These are phyloP conservation scores for Serendipita sp. DNA, from an alignment of 768 basidiomycete genomes.

Conservation along the genomic window DNA sequence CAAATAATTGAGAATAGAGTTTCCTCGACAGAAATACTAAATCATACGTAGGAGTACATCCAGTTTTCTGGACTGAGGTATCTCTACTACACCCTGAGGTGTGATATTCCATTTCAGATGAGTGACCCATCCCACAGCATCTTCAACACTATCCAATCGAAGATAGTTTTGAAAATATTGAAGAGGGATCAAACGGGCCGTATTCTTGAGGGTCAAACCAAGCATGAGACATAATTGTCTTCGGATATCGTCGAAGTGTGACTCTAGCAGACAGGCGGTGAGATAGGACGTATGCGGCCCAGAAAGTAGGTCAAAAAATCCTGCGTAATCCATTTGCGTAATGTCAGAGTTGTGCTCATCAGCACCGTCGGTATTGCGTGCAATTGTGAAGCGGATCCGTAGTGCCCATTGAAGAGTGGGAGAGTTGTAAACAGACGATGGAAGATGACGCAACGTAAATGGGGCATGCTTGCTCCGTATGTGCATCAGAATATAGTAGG, in stretches of 20 bases:
- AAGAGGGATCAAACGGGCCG: background rate
- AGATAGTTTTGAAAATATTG: background rate
- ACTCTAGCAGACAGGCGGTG: slow-evolving; percentile 74
- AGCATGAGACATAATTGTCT: slow-evolving; percentile 7
- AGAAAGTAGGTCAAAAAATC: slow-evolving; percentile 46
- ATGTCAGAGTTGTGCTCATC: slow-evolving; percentile 18
- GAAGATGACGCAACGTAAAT: slow-evolving; percentile 40
- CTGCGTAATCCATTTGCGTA: slow-evolving; percentile 50
- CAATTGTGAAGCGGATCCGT: slow-evolving; percentile 35
- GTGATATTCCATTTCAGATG: slow-evolving; percentile 1
- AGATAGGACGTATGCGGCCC: slow-evolving; percentile 64
- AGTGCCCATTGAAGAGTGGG: slow-evolving; percentile 74
- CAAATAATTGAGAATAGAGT: background rate
- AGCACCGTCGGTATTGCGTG: slow-evolving; percentile 15
- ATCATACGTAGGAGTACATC: background rate
- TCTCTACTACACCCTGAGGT: background rate
- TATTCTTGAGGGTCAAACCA: background rate
- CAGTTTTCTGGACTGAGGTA: background rate
- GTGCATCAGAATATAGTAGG: slow-evolving; percentile 86
- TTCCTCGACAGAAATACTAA: background rate
- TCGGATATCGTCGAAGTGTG: slow-evolving; percentile 51
- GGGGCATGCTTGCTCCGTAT: slow-evolving; percentile 72
- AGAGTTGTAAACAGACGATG: slow-evolving; percentile 45
- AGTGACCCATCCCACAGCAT: background rate
- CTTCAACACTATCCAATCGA: background rate